Conservation (phyloP, 805 yeast genomes). For the Lipomyces anomalus region DNA sequence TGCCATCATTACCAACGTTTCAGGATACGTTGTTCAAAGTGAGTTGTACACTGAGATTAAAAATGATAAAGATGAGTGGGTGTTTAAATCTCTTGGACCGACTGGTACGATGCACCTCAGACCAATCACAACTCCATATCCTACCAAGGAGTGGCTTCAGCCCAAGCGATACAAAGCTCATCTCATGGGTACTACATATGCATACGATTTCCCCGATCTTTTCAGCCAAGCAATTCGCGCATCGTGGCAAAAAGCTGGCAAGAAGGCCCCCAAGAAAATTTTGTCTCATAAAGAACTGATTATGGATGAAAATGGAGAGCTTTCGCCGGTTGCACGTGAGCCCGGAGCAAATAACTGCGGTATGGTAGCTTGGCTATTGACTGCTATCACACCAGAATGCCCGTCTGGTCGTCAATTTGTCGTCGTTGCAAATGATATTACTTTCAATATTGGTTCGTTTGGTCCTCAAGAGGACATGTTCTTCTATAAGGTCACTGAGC, state of each 20-base stretch:
- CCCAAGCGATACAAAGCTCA: conserved; percentile 99
- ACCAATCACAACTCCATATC: conserved; percentile 91
- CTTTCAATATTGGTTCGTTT: conserved; percentile 96
- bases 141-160: conserved; percentile 96
- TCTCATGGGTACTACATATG: conserved; percentile 95
- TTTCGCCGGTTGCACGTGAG: conserved; percentile 87
- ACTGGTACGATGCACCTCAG: conserved; percentile 98
- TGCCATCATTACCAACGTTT: conserved; percentile 92
- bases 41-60: conserved; percentile 92
- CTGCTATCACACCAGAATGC: conserved; percentile 92
- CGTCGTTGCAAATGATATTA: conserved; percentile 93
- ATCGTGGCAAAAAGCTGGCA: conserved; percentile 59
- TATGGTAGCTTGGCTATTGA: conserved; percentile 93
- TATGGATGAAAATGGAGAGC: conserved; percentile 67
- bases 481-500: conserved; percentile 87
- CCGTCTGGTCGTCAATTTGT: conserved; percentile 94
- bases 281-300: conserved; percentile 79
- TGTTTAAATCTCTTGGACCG: conserved; percentile 83
- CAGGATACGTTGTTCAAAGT: conserved; percentile 94
- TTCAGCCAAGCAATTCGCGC: conserved; percentile 87
- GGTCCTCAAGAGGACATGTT: conserved; percentile 94
- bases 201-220: conserved; percentile 97
- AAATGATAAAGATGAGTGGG: conserved; percentile 92
- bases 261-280: conserved; percentile 60
- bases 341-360: conserved; percentile 95